These are phyloP conservation scores for Zygosaccharomyces gambellarensis DNA, from an alignment of 805 yeast genomes.

Conservation along the genomic window DNA sequence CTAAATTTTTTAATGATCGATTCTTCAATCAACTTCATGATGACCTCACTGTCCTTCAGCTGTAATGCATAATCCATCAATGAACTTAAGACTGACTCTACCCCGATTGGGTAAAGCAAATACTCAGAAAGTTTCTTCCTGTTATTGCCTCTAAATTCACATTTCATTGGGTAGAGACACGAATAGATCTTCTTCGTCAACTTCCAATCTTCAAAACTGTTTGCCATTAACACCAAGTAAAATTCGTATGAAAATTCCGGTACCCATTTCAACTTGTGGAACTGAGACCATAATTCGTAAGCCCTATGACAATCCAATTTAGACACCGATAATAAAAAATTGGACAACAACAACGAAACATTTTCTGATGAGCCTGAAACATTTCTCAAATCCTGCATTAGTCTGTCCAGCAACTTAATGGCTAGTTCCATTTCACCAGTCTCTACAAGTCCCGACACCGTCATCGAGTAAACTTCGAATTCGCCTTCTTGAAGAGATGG, in stretches of 20 bases:
- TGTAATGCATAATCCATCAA: slow-evolving; percentile 29
- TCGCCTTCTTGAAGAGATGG: slow-evolving; percentile 35
- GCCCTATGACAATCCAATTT: slow-evolving; percentile 35
- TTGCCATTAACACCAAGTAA: slow-evolving; percentile 34
- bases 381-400: slow-evolving; percentile 43
- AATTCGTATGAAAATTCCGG: slow-evolving; percentile 40
- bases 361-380: slow-evolving; percentile 33
- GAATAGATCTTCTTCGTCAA: slow-evolving; percentile 35
- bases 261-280: slow-evolving; percentile 37
- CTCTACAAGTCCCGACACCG: slow-evolving; percentile 49
- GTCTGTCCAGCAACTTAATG: slow-evolving; percentile 51
- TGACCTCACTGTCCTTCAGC: slow-evolving; percentile 29
- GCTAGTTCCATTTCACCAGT: slow-evolving; percentile 49
- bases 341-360: slow-evolving; percentile 41
- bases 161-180: slow-evolving; percentile 36
- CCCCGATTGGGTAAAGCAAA: slow-evolving; percentile 25
- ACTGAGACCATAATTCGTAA: slow-evolving; percentile 36
- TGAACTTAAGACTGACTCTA: slow-evolving; percentile 23
- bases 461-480: slow-evolving; percentile 45
- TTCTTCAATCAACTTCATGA: slow-evolving; percentile 38
- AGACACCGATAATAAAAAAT: slow-evolving; percentile 39
- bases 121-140: slow-evolving; percentile 18
- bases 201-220: slow-evolving; percentile 34
- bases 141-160: slow-evolving; percentile 6
- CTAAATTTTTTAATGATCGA: slow-evolving; percentile 35